Evolutionary conservation across 805 yeast species (phyloP).

Genomic region (Yarrowia sp.): DNA sequence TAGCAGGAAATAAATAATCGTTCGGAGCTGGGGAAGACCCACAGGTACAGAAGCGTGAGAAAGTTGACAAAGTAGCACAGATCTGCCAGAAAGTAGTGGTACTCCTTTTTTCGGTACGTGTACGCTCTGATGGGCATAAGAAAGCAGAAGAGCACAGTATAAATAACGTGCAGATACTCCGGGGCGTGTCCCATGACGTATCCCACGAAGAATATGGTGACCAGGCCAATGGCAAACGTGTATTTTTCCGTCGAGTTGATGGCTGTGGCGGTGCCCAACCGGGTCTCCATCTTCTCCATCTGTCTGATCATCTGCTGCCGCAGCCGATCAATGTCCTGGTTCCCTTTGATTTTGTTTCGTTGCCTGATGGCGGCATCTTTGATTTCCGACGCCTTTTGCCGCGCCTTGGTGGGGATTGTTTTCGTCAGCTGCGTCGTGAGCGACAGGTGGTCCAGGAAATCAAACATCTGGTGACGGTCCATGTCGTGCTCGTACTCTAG

Average conservation of each 20-base stretch:
- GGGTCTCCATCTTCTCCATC: slow-evolving; percentile 48
- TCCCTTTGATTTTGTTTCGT: slow-evolving; percentile 41
- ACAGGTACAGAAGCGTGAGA: slow-evolving; percentile 70
- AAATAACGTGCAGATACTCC: slow-evolving; percentile 73
- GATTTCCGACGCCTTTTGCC: slow-evolving; percentile 33
- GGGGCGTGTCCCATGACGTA: slow-evolving; percentile 80
- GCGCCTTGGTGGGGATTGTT: slow-evolving; percentile 31
- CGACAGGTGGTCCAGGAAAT: slow-evolving; percentile 28
- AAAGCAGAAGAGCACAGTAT: slow-evolving; percentile 64
- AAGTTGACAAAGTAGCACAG: slow-evolving; percentile 89
- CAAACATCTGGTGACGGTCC: slow-evolving; percentile 35
- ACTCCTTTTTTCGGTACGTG: slow-evolving; percentile 78
- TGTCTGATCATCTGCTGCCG: slow-evolving; percentile 44
- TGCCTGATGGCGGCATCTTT: slow-evolving; percentile 38
- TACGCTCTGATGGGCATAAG: slow-evolving; percentile 86
- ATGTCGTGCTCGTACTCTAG: slow-evolving; percentile 36
- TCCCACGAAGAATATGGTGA: slow-evolving; percentile 73
- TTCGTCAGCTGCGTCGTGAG: slow-evolving; percentile 36
- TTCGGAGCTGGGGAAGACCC: slow-evolving; percentile 80
- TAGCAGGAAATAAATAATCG: slow-evolving; percentile 82
- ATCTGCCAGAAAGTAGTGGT: slow-evolving; percentile 89
- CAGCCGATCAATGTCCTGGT: slow-evolving; percentile 49
- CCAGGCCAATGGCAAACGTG: slow-evolving; percentile 77
- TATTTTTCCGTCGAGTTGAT: slow-evolving; percentile 68
- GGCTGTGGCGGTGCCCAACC: slow-evolving; percentile 41